Evolutionary conservation across 2,329 filamentous ascomycete genomes (phyloP).

Genomic region (Fusarium heterosporum): DNA sequence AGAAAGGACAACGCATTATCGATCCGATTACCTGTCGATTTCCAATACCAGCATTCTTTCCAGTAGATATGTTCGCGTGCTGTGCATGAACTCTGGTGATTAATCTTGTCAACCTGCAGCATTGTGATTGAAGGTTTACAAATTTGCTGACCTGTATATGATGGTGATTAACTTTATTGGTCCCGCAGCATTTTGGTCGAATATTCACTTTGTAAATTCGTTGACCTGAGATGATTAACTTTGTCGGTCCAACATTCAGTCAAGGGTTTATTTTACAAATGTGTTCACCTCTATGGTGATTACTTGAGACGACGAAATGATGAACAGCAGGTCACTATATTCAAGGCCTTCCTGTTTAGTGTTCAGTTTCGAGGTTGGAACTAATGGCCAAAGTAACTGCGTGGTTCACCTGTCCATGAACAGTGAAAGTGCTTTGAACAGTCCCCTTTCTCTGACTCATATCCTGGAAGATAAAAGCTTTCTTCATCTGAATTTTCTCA

Average conservation of each 20-base stretch:
- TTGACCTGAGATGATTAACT: no score
- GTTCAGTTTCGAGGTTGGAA: not conserved
- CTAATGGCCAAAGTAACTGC: not conserved
- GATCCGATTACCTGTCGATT: slow-evolving; percentile 37
- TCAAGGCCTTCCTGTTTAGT: slow-evolving; percentile 1
- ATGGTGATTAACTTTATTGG: not conserved
- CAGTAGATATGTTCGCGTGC: not conserved
- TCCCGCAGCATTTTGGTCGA: no score
- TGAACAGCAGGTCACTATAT: slow-evolving; percentile 3
- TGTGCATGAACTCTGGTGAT: not conserved
- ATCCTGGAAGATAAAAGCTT: slow-evolving; percentile 5
- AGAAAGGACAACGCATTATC: slow-evolving; percentile 25
- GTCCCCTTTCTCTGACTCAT: not conserved
- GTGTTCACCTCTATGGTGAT: not conserved
- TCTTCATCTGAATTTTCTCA: not conserved
- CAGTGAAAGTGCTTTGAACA: not conserved
- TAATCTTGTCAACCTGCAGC: not conserved
- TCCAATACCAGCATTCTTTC: slow-evolving; percentile 20
- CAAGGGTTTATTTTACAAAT: not conserved
- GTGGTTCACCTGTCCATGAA: not conserved
- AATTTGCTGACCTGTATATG: not conserved
- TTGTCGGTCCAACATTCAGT: no score
- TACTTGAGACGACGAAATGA: not conserved
- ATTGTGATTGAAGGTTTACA: not conserved
- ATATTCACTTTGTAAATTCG: no score